Percentiles rank a stretch among this genome's conserved stretches.
Evolutionary conservation across 2,329 filamentous ascomycete genomes (phyloP).

Genomic region (Dactylellina parvicollis): DNA sequence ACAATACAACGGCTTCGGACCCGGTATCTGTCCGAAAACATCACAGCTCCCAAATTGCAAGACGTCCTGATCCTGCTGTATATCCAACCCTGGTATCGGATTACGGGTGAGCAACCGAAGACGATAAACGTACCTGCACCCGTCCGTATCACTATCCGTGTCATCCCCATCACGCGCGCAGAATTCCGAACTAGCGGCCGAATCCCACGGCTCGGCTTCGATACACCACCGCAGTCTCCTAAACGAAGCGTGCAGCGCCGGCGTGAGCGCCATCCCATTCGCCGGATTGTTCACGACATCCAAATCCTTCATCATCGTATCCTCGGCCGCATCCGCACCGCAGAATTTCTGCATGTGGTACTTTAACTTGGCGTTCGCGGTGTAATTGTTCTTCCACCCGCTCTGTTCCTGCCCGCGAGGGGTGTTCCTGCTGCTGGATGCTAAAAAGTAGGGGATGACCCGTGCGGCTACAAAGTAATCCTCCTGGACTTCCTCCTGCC

Average conservation of each 20-base stretch:
- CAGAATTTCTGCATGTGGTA: constrained; percentile 50
- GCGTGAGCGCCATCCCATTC: constrained; percentile 33
- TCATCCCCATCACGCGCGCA: not conserved
- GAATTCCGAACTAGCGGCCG: constrained; percentile 1
- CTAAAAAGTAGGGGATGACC: constrained; percentile 35
- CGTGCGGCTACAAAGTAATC: constrained; percentile 35
- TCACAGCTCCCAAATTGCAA: constrained; percentile 28
- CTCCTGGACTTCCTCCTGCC: constrained; percentile 40
- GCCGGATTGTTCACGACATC: constrained; percentile 18
- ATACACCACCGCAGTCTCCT: constrained; percentile 40
- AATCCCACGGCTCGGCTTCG: constrained; percentile 46
- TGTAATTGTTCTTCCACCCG: constrained; percentile 14
- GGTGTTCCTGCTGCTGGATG: constrained; percentile 7
- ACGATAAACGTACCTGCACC: constrained; percentile 23
- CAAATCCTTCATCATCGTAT: constrained; percentile 32
- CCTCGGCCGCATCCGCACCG: constrained; percentile 12
- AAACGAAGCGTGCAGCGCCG: constrained; percentile 20
- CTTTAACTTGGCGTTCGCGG: constrained; percentile 27
- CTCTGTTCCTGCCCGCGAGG: not conserved
- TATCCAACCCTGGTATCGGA: constrained; percentile 10
- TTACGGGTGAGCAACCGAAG: constrained; percentile 26
- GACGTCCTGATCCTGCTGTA: constrained; percentile 30
- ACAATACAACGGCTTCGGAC: constrained; percentile 23
- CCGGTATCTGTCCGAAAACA: constrained; percentile 20
- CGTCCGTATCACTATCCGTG: not conserved